These are phyloP conservation scores for Metschnikowia koreensis DNA, from an alignment of 805 yeast genomes.

Conservation along the genomic window DNA sequence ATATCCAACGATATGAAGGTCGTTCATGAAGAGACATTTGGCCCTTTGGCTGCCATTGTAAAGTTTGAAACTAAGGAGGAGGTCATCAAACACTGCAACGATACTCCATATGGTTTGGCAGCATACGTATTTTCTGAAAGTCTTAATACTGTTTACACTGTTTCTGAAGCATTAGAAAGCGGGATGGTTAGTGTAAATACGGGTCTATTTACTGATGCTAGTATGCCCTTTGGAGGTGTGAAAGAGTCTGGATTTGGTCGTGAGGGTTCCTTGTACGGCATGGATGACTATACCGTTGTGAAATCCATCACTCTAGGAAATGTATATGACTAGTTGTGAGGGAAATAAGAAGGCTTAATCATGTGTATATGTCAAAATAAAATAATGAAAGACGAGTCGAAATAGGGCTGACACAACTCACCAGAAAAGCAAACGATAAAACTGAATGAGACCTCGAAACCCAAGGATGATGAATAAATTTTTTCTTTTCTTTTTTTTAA, in stretches of 20 bases:
- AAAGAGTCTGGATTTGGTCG: constrained; percentile 70
- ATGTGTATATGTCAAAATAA: neutral
- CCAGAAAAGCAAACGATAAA: neutral
- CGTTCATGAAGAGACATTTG: constrained; percentile 59
- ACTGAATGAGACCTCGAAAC: neutral
- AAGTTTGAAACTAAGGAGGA: constrained; percentile 54
- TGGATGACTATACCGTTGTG: constrained; percentile 57
- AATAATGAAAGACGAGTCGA: neutral
- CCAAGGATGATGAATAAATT: neutral
- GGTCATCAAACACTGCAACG: constrained; percentile 54
- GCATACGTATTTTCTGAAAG: constrained; percentile 57
- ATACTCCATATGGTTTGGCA: constrained; percentile 56
- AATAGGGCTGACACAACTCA: neutral
- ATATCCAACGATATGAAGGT: constrained; percentile 52
- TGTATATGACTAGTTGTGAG: constrained; percentile 17
- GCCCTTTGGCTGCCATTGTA: constrained; percentile 59
- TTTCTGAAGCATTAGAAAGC: constrained; percentile 56
- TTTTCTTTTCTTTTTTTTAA: no score
- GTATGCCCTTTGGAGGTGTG: constrained; percentile 61
- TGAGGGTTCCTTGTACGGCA: constrained; percentile 62
- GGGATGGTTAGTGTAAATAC: constrained; percentile 67
- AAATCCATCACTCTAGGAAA: constrained; percentile 53
- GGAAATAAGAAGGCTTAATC: neutral
- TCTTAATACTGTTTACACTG: constrained; percentile 48
- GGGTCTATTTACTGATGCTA: constrained; percentile 54